These are phyloP conservation scores for Sanguinoderma infundibulare DNA, from an alignment of 1,284 basidiomycete genomes.

Conservation along the genomic window DNA sequence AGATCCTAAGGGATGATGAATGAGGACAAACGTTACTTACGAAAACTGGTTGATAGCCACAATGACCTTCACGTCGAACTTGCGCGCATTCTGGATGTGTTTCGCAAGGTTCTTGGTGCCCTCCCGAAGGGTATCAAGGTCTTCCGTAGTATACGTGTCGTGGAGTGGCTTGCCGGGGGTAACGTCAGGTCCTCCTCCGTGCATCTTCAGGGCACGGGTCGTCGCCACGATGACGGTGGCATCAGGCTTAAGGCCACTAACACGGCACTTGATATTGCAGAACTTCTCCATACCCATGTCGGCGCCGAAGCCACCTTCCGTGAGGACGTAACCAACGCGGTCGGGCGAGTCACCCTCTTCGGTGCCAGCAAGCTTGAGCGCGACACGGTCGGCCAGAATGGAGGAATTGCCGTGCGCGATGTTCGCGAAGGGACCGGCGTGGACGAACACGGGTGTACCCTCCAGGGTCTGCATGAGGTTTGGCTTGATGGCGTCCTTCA, in stretches of 20 bases:
- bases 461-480: slow-evolving; percentile 99
- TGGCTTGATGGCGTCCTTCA: slow-evolving; percentile 99
- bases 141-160: slow-evolving; percentile 94
- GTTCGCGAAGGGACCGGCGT: slow-evolving; percentile 99
- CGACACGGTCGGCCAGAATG: slow-evolving; percentile 95
- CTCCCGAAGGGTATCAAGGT: slow-evolving; percentile 88
- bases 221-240: slow-evolving; percentile 97
- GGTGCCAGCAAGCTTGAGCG: slow-evolving; percentile 96
- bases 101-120: slow-evolving; percentile 94
- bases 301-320: slow-evolving; percentile 98
- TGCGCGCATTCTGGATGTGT: slow-evolving; percentile 95
- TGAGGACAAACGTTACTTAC: slow-evolving; percentile 50
- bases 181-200: slow-evolving; percentile 97
- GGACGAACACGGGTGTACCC: slow-evolving; percentile 98
- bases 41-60: slow-evolving; percentile 96
- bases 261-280: slow-evolving; percentile 99
- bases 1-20: not conserved
- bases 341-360: slow-evolving; percentile 88
- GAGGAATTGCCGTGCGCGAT: slow-evolving; percentile 99
- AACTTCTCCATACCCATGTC: slow-evolving; percentile 99
- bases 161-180: slow-evolving; percentile 95
- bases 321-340: slow-evolving; percentile 93
- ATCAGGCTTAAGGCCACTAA: slow-evolving; percentile 92
- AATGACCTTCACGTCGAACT: slow-evolving; percentile 97
- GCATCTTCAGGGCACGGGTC: slow-evolving; percentile 98